phyloP scores from a whole-genome alignment of 441 rosid species.

The Mallotus repandus region DNA sequence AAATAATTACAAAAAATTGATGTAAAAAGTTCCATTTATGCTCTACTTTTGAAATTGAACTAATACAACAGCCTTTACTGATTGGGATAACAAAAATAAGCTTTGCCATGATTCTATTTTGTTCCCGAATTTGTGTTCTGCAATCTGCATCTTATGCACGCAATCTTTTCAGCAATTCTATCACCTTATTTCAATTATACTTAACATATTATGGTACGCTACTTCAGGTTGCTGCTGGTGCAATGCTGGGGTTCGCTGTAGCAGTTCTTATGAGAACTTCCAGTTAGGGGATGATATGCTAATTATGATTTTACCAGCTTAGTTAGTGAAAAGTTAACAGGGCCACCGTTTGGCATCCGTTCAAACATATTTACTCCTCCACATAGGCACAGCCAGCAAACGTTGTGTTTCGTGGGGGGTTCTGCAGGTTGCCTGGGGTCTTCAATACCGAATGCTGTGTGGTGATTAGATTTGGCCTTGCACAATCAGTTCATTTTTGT shows the following conservation, averaged over 20 bases:
- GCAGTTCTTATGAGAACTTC: conserved; percentile 60
- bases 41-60: neutral
- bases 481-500: neutral
- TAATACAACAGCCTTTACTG: neutral
- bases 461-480: too few species aligned
- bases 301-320: conserved; percentile 19
- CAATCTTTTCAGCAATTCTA: neutral
- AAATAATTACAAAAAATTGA: neutral
- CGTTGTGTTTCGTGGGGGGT: neutral
- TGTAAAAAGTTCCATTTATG: neutral
- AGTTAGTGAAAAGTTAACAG: conserved; percentile 20
- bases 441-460: neutral
- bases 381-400: neutral
- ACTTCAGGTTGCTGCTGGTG: conserved; percentile 80
- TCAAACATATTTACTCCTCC: neutral
- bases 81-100: neutral
- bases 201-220: neutral
- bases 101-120: neutral
- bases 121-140: neutral
- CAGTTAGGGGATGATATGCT: conserved; percentile 20
- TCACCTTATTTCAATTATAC: neutral
- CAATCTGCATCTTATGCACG: neutral
- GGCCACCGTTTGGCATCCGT: neutral
- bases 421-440: neutral
- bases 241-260: conserved; percentile 61